A percentile compares a stretch with the other conserved stretches of the same genome.
phyloP scores from a whole-genome alignment of 352 stramenopile species.

The Phytophthora meadii region DNA sequence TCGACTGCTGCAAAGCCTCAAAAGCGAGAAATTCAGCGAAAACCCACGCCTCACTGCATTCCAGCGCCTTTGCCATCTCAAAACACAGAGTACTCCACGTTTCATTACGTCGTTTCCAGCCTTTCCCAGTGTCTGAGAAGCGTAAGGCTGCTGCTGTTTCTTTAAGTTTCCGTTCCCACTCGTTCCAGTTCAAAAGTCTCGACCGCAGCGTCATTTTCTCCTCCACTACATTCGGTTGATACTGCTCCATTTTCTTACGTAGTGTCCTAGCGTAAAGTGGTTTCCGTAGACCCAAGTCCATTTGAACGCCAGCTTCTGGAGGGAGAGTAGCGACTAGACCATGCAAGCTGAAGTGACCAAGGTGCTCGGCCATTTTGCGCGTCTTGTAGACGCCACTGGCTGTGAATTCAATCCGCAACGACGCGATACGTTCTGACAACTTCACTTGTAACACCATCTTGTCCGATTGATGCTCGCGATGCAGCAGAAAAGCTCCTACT shows the following conservation, averaged over 20 bases:
- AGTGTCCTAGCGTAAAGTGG: slow-evolving; percentile 25
- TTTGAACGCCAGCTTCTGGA: slow-evolving; percentile 42
- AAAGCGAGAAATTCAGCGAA: slow-evolving; percentile 34
- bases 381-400: slow-evolving; percentile 38
- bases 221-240: background rate
- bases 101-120: slow-evolving; percentile 43
- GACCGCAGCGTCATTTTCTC: slow-evolving; percentile 17
- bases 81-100: slow-evolving; percentile 51
- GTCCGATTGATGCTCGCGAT: slow-evolving; percentile 10
- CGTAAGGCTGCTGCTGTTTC: slow-evolving; percentile 10
- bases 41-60: slow-evolving; percentile 45
- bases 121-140: slow-evolving; percentile 8
- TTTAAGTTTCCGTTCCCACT: slow-evolving; percentile 38
- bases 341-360: slow-evolving; percentile 52
- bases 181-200: slow-evolving; percentile 35
- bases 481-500: slow-evolving; percentile 56
- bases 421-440: slow-evolving; percentile 43
- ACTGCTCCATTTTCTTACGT: slow-evolving; percentile 19
- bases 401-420: slow-evolving; percentile 46
- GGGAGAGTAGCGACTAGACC: slow-evolving; percentile 48
- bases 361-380: slow-evolving; percentile 42
- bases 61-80: slow-evolving; percentile 44
- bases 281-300: slow-evolving; percentile 45
- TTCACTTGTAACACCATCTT: slow-evolving; percentile 54
- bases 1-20: slow-evolving; percentile 38